Evolutionary conservation across 768 basidiomycete species (phyloP), one percentile per base, ranked within the genome.

Genomic region (Exidia glandulosa): DNA sequence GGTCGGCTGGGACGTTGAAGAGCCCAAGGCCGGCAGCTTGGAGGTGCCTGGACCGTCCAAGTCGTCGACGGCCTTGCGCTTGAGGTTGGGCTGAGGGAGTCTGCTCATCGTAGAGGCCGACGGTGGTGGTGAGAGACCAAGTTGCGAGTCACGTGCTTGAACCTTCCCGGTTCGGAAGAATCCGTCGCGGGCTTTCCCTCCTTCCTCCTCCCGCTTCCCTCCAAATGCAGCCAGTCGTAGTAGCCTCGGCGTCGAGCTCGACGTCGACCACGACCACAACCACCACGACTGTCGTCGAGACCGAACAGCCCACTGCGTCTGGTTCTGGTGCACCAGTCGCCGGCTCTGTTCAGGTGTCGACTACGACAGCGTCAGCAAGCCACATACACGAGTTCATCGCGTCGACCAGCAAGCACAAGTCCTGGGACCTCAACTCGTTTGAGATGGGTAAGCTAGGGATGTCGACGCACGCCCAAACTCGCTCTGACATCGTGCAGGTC

Each of bases 1-100:
- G 47, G 41, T 47, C n/a, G n/a, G n/a, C n/a, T n/a, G n/a, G 14
- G 58, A 47, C 23, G 61, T 64, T 63, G 57, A 70, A 63, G 72
- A 71, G 3, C 82, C 82, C n/a, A 86, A 75, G 19, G 86, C 85
- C 6, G 84, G 78, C 2, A 86, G 68, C 67, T 87, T 87, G 84
- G 85, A 64, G 80, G 83, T 63, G 79, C 77, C 59, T 73, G 68
- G 19, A 69, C 75, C 80, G 3, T 78, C 76, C n/a, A n/a, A n/a
- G 57, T 83, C 79, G n/a, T 69, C 68, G 27, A 62, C 59, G 3
- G 65, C 62, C 19, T 72, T 73, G 34, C 71, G 70, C 76, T 72
- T 85, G 32, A 61, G 41, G 14, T 23, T 9, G 6, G 56, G 36
- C n/a, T n/a, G n/a, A n/a, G n/a, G n/a, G 10, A 37, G 36, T 19